Base-by-base conservation (phyloP, 345 rosid species). In the Rhizophora apiculata region DNA sequence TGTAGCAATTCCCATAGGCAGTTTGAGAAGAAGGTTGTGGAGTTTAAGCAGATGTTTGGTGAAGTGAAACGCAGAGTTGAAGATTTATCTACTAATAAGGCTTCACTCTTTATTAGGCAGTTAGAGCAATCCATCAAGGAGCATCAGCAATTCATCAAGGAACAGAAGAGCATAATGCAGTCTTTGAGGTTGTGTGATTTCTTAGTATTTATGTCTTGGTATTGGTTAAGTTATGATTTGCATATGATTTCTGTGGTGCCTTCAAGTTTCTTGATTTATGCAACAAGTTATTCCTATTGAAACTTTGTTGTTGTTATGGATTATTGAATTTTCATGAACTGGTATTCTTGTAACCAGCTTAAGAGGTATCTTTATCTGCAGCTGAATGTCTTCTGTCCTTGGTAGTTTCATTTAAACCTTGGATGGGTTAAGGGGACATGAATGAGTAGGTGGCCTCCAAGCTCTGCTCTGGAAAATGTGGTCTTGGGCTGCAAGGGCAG, bases 101-200 rank as follows among this genome's bases (percentile, higher is more conserved):
- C 85, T 37, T 77, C 91, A 43, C 66, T 76, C 8, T 68, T 89
- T 10, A 75, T 76, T 68, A 84, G 79, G 83, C 85, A 79, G 79
- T 72, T 90, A 77, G 96, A 96, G 70, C 72, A 60, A 71, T 67
- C 79, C 58, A 75, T 96, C 68, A 85, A 79, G 79, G 98, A 90
- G 71, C 87, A 85, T 67, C 91, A 81, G 61, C 86, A 76, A 8
- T 86, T 66, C 78, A 79, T 90, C 67, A 74, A 80, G 48, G 98
- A 96, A 72, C 93, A 92, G 68, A 92, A 86, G 79, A 90, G 91
- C 78, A 87, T 96, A 71, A 87, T 90, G 97, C 99, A 96, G 73
- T 90, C 98, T 59, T 79, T 96, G 80, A 96, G 99, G 99, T 96
- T 75, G 58, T 91, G 71, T 72, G 61, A 37, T 27, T 63, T 32